Evolutionary conservation across 1,139 yeast genomes (phyloP), one percentile per base, ranked within the genome.

Genomic region (Sugiyamaella neomexicana): DNA sequence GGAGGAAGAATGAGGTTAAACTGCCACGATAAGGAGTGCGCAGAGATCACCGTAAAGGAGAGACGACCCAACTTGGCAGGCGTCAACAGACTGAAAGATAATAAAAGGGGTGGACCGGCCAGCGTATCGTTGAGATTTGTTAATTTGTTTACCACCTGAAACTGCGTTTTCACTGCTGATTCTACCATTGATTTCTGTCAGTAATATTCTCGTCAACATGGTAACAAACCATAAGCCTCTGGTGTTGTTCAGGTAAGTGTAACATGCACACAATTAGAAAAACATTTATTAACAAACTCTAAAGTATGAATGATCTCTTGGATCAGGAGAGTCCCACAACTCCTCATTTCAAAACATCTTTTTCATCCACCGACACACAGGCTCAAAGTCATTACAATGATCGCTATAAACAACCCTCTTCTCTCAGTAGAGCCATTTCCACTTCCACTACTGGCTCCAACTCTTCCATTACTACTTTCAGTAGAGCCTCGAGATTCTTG

Each of bases 271-370:
- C n/a, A n/a, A n/a, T n/a, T n/a, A n/a, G n/a, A n/a, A n/a, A 39
- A 9, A 29, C n/a, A 7, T 41, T 6, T 41, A 41, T 31, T 29
- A 23, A 45, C 49, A n/a, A 13, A 44, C 31, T 15, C 2, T 42
- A 25, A n/a, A 47, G 51, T 17, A 39, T 47, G 45, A 47, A 47
- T 40, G 54, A 51, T 46, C 54, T 51, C 17, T 27, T 51, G 46
- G 49, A 46, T 39, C 54, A 46, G 17, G 54, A 51, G 25, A 39
- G 50, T 15, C 54, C 54, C 23, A 39, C 54, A 5, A 51, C 50
- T 7, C 54, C 54, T n/a, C 45, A 39, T 16, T 51, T 51, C 20
- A 51, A 51, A 32, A 51, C 54, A 6, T 31, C 34, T 12, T 51
- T 51, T 27, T 5, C 41, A 12, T 13, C 39, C 13, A 42, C 40